A percentile compares a stretch with the other conserved stretches of the same genome.
Conservation (phyloP, 1,284 basidiomycete species). For the Papiliotrema terrestris region DNA sequence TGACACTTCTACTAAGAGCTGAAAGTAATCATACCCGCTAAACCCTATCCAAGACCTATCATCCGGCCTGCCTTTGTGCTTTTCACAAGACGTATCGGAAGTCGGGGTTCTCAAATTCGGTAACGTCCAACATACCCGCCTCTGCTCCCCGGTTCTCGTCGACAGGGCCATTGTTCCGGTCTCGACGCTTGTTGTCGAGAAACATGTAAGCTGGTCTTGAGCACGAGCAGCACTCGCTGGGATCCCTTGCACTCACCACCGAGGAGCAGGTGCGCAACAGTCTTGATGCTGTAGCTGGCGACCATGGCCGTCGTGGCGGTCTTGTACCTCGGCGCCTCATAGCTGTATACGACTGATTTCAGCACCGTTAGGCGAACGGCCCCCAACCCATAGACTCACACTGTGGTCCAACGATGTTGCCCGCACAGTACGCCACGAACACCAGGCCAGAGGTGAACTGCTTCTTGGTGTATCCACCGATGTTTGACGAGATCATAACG, state of each 20-base stretch:
- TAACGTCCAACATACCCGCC: constrained; percentile 6
- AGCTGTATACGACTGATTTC: neutral
- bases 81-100: constrained; percentile 9
- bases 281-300: constrained; percentile 19
- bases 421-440: constrained; percentile 22
- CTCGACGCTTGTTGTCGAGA: neutral
- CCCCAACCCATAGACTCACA: no score
- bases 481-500: constrained; percentile 23
- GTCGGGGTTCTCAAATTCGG: constrained; percentile 9
- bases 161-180: neutral
- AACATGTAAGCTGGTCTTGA: constrained; percentile 3
- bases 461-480: constrained; percentile 23
- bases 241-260: constrained; percentile 10
- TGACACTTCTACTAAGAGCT: no score
- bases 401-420: constrained; percentile 24
- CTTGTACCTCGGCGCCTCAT: constrained; percentile 11
- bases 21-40: no score
- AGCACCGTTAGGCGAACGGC: no score
- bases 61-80: no score
- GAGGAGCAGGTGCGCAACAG: constrained; percentile 8
- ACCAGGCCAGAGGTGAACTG: constrained; percentile 8
- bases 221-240: constrained; percentile 1
- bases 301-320: constrained; percentile 25
- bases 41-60: no score
- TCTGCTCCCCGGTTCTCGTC: neutral